Conservation (phyloP, 805 yeast species). For the Yamadazyma scolyti region DNA sequence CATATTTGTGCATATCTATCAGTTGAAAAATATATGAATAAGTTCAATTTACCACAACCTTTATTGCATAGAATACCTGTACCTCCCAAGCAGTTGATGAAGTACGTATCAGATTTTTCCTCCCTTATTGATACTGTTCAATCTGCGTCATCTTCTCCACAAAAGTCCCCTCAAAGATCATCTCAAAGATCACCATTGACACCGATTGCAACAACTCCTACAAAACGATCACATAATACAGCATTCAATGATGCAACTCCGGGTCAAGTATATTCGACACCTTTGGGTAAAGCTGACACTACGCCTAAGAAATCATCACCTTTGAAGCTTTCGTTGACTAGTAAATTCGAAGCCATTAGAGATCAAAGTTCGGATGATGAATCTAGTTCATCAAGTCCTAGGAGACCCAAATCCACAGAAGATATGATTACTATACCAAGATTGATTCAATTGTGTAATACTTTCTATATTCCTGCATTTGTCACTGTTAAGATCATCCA, state of each 20-base stretch:
- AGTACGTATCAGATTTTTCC: slow-evolving; percentile 44
- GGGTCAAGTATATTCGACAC: too few relatives aligned
- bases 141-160: slow-evolving; percentile 16
- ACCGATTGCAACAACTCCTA: neutral
- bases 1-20: slow-evolving; percentile 68
- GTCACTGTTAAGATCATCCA: slow-evolving; percentile 48
- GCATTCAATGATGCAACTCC: too few relatives aligned
- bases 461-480: slow-evolving; percentile 57
- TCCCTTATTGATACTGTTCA: slow-evolving; percentile 18
- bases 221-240: neutral
- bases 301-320: slow-evolving; percentile 37
- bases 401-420: too few relatives aligned
- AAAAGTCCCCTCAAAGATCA: slow-evolving; percentile 12
- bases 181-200: slow-evolving; percentile 8
- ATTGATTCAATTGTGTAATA: slow-evolving; percentile 51
- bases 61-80: slow-evolving; percentile 53
- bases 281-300: too few relatives aligned
- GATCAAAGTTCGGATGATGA: too few relatives aligned
- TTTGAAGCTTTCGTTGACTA: too few relatives aligned
- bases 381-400: too few relatives aligned
- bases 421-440: slow-evolving; percentile 19
- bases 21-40: slow-evolving; percentile 41
- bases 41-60: slow-evolving; percentile 48
- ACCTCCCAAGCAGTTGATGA: slow-evolving; percentile 41
- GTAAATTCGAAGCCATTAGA: too few relatives aligned